These are phyloP conservation scores for Puccinia coronata DNA, from an alignment of 1,284 basidiomycete species.

Conservation along the genomic window DNA sequence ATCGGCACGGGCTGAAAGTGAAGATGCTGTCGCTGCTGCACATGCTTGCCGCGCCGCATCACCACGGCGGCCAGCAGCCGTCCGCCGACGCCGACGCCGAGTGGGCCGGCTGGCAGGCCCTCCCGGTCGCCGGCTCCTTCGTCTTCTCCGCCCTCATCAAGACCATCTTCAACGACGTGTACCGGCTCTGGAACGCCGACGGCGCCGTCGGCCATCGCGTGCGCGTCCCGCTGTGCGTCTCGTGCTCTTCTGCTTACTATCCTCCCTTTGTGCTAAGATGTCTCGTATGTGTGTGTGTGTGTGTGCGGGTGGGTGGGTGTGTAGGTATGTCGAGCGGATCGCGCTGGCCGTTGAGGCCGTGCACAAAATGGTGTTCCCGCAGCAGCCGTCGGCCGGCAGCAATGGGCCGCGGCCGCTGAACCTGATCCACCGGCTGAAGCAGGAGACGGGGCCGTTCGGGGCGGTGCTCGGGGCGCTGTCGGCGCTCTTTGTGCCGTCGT, in stretches of 20 bases:
- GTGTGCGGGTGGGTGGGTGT: background rate
- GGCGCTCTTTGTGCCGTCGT: background rate
- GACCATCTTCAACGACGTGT: slow-evolving; percentile 8
- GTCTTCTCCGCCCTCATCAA: slow-evolving; percentile 15
- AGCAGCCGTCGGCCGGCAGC: no score
- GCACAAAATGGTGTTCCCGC: slow-evolving; percentile 1
- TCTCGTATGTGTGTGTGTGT: no score
- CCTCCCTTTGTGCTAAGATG: no score
- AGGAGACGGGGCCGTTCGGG: no score
- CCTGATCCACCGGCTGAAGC: slow-evolving; percentile 1
- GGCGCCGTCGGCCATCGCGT: background rate
- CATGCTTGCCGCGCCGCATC: background rate
- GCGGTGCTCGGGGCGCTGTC: no score
- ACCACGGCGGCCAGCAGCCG: background rate
- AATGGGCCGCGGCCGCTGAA: background rate
- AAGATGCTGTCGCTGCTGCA: slow-evolving; percentile 2
- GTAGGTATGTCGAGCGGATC: slow-evolving; percentile 26
- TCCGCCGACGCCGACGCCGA: background rate
- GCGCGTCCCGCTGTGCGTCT: slow-evolving; percentile 12
- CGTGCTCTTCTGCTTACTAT: background rate
- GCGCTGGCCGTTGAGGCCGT: slow-evolving; percentile 16
- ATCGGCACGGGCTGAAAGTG: background rate
- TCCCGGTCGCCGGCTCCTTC: background rate
- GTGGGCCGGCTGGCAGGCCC: background rate
- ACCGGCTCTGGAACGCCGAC: slow-evolving; percentile 26